Base-by-base conservation (phyloP, 1,284 basidiomycete species). In the Microbotryum lychnidis-dioicae region DNA sequence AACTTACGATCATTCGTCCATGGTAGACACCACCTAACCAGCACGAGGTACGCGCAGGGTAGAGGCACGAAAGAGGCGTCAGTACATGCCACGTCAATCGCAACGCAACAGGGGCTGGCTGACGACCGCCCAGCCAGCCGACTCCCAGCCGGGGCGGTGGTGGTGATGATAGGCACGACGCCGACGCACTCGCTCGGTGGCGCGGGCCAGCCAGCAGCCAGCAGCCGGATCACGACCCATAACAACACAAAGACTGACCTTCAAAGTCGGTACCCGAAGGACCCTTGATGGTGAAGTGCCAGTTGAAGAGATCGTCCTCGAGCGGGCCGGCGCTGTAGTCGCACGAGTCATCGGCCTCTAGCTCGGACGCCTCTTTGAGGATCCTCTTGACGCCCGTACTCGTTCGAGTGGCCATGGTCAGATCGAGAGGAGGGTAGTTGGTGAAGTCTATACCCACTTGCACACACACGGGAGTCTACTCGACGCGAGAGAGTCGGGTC, bases 231-330 rank as follows among this genome's bases (percentile, higher is more conserved):
- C 25, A 71, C 56, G 87, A 74, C 64, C 90, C 14, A 21, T 18
- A 16, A 42, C 9, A 18, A 18, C 2, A 16, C 9, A 42, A 18
- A 42, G 4, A 50, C 68, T 55, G 89, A 60, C 89, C 89, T 72
- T 93, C 89, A 68, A 89, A 97, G 72, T 94, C 91, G 31, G 87
- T 91, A 6, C 84, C 89, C 21, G 81, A 71, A 3, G 93, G 85
- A 1, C 93, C 94, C 64, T 91, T 84, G 55, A 97, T 80, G 8
- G 94, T 97, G 72, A 92, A 97, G 74, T 97, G 93, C 94, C 94
- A 98, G 80, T 96, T 91, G 57, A 74, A 75, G 37, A 76, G 70
- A 65, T 77, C 72, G 60, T 73, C 71, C 60, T 96, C 93, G 18
- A 94, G 78, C 3, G 93, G 93, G 0, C 83, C 84, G 10, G 92